phyloP scores from a whole-genome alignment of 192 early-diverging fungal genomes.

The Coemansia sp. region DNA sequence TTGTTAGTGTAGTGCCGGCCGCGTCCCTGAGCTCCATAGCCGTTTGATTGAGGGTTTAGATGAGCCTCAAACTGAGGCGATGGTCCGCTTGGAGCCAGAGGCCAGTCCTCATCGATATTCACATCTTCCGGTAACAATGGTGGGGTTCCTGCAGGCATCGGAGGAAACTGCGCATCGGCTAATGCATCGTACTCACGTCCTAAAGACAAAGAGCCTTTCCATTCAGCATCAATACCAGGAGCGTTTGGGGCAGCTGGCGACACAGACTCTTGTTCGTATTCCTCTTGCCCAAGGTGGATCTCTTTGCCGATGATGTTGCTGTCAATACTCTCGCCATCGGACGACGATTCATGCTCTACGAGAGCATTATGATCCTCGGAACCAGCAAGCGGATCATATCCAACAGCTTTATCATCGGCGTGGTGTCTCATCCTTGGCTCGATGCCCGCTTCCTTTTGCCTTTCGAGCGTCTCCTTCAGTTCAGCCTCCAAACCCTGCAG shows the following conservation, averaged over 20 bases:
- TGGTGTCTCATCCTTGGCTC: slow-evolving; percentile 3
- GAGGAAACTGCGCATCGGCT: slow-evolving; percentile 17
- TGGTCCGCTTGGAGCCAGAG: slow-evolving; percentile 45
- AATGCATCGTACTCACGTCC: neutral
- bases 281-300: slow-evolving; percentile 2
- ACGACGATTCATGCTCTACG: slow-evolving; percentile 17
- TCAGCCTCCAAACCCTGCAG: slow-evolving; percentile 32
- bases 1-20: no score
- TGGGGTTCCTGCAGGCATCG: slow-evolving; percentile 48
- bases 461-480: slow-evolving; percentile 26
- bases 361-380: slow-evolving; percentile 1
- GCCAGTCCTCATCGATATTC: slow-evolving; percentile 28
- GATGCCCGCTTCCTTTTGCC: slow-evolving; percentile 43
- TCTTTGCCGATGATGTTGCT: neutral
- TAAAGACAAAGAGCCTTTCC: neutral
- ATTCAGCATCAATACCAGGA: neutral
- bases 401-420: slow-evolving; percentile 3
- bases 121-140: slow-evolving; percentile 29
- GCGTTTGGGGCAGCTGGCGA: neutral
- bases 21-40: no score
- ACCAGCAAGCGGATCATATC: slow-evolving; percentile 41
- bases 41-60: neutral
- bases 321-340: slow-evolving; percentile 9
- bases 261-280: neutral
- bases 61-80: slow-evolving; percentile 32